Conservation (phyloP, 305 asterid species). For the Fraxinus paxiana region DNA sequence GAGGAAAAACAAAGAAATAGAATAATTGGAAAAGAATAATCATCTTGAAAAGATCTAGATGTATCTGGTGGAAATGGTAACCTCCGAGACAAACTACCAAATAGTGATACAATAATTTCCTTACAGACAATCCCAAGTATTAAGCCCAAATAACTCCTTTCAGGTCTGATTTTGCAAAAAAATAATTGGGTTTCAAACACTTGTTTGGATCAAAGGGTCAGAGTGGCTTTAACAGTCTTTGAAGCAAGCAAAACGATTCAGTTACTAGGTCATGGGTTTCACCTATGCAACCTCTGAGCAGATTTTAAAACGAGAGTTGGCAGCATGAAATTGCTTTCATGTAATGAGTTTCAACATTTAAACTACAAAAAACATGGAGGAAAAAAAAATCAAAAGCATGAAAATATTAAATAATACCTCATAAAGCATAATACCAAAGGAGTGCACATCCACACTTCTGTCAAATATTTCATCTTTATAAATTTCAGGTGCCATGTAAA, state of each 20-base stretch:
- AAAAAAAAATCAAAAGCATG: neutral
- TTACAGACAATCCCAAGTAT: neutral
- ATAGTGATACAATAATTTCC: neutral
- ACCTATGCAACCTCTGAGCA: neutral
- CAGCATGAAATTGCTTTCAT: neutral
- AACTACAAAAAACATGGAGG: neutral
- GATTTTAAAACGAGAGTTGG: neutral
- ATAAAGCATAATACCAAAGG: conserved; percentile 75
- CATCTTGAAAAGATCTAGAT: neutral
- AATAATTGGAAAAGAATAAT: neutral
- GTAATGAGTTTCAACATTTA: neutral
- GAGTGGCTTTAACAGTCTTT: neutral
- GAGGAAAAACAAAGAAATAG: conserved; percentile 1
- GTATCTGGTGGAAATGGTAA: neutral
- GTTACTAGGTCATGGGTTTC: neutral
- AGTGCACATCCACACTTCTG: conserved; percentile 82
- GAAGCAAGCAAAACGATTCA: neutral
- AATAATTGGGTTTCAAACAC: neutral
- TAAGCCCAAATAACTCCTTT: neutral
- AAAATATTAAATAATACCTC: conserved; percentile 57
- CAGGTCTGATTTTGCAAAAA: neutral
- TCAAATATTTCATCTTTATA: conserved; percentile 64
- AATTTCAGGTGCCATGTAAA: conserved; percentile 81
- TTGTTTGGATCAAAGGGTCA: neutral
- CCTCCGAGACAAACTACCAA: neutral